A percentile compares a stretch with the other conserved stretches of the same genome.
Conservation (phyloP, 2,329 filamentous ascomycete genomes). For the Sordariomycetes sp. region DNA sequence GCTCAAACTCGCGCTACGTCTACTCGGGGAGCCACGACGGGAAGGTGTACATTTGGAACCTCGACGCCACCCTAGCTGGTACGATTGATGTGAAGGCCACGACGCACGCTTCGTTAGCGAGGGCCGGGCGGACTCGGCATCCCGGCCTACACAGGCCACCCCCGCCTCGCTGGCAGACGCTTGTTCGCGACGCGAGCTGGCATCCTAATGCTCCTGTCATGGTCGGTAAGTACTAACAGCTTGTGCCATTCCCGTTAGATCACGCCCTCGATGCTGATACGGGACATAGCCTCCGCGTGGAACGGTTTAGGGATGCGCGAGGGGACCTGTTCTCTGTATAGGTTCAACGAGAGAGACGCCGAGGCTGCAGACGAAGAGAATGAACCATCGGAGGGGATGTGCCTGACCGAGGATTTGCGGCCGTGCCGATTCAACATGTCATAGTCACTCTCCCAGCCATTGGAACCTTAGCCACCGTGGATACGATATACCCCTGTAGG, state of each 20-base stretch:
- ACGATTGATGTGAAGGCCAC: constrained; percentile 68
- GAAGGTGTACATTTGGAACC: constrained; percentile 82
- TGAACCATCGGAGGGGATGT: neutral
- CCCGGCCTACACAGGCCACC: neutral
- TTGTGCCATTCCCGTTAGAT: neutral
- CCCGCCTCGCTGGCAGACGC: constrained; percentile 52
- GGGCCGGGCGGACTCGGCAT: neutral
- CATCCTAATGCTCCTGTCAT: constrained; percentile 76
- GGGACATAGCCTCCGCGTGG: constrained; percentile 60
- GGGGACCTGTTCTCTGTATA: constrained; percentile 69
- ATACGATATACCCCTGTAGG: neutral
- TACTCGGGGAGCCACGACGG: constrained; percentile 88
- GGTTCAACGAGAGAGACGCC: constrained; percentile 50
- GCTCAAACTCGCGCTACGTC: constrained; percentile 83
- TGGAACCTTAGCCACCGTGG: neutral
- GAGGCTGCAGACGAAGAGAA: neutral
- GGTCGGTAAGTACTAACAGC: constrained; percentile 36
- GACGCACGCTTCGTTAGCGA: constrained; percentile 46
- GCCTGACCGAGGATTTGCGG: neutral
- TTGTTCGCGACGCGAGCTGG: constrained; percentile 84
- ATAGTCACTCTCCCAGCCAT: neutral
- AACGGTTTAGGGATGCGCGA: constrained; percentile 64
- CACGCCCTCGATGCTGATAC: neutral
- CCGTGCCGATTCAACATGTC: neutral
- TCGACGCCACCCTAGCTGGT: constrained; percentile 75